phyloP scores from a whole-genome alignment of 1,139 yeast species.

The Geotrichum carabidarum region DNA sequence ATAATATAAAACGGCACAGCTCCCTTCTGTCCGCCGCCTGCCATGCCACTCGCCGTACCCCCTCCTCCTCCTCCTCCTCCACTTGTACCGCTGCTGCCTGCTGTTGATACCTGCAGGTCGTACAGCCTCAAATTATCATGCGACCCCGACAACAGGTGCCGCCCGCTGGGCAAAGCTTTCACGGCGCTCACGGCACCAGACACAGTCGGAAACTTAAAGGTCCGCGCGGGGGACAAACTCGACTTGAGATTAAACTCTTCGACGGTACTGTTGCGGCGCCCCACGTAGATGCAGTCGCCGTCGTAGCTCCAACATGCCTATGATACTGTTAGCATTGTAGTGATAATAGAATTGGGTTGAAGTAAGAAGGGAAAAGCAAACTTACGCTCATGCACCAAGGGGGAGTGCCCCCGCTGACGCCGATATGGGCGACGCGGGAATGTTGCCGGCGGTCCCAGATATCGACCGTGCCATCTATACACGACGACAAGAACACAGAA shows the following conservation, averaged over 20 bases:
- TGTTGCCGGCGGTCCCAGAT: conserved; percentile 75
- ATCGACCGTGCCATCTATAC: conserved; percentile 76
- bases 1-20: conserved; percentile 49
- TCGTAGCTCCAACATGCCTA: conserved; percentile 85
- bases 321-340: not conserved
- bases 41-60: not conserved
- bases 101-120: conserved; percentile 56
- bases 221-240: conserved; percentile 50
- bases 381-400: conserved; percentile 77
- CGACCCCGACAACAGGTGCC: conserved; percentile 81
- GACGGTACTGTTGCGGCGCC: conserved; percentile 82
- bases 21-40: conserved; percentile 27
- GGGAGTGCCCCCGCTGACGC: conserved; percentile 63
- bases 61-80: too few relatives aligned
- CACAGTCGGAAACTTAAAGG: conserved; percentile 72
- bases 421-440: conserved; percentile 49
- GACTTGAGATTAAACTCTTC: conserved; percentile 76
- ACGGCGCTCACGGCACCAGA: conserved; percentile 90
- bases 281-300: conserved; percentile 76
- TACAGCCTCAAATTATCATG: conserved; percentile 84
- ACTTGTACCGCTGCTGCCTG: too few relatives aligned
- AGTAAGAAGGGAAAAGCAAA: not conserved
- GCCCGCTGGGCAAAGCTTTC: conserved; percentile 71
- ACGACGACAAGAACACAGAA: conserved; percentile 66
- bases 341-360: not conserved